phyloP scores from a whole-genome alignment of 2,329 filamentous ascomycete species.

The Botrytis hyacinthi region DNA sequence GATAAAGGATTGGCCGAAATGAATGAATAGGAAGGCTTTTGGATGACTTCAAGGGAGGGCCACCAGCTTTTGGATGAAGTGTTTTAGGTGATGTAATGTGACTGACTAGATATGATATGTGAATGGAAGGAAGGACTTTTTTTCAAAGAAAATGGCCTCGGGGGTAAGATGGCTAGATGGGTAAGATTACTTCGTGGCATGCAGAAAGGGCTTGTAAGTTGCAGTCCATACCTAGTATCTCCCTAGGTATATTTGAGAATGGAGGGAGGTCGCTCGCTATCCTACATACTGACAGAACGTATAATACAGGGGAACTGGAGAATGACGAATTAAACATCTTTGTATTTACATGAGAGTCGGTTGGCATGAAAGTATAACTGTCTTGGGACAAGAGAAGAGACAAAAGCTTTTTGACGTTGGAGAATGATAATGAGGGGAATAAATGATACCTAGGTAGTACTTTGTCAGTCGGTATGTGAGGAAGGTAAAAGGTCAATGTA shows the following conservation, averaged over 20 bases:
- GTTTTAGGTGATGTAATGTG: neutral
- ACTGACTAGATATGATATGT: neutral
- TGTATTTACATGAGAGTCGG: neutral
- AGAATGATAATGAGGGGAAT: neutral
- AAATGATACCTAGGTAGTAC: neutral
- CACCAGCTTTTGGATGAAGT: neutral
- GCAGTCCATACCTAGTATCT: neutral
- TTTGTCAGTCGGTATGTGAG: neutral
- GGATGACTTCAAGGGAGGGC: neutral
- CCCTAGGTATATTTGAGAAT: neutral
- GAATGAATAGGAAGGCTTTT: neutral
- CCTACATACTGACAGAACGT: neutral
- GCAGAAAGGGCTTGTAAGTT: slow-evolving; percentile 1
- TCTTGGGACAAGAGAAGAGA: neutral
- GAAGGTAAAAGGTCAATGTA: neutral
- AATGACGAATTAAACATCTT: neutral
- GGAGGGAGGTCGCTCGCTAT: neutral
- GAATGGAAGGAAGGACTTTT: neutral
- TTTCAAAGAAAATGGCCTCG: neutral
- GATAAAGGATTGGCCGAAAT: slow-evolving; percentile 6
- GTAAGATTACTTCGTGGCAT: slow-evolving; percentile 12
- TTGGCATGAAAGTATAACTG: neutral
- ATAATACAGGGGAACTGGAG: neutral
- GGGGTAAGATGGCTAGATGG: neutral
- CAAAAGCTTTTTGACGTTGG: neutral